Conservation (phyloP, 495 filamentous ascomycete species). For the Neurospora africana region DNA sequence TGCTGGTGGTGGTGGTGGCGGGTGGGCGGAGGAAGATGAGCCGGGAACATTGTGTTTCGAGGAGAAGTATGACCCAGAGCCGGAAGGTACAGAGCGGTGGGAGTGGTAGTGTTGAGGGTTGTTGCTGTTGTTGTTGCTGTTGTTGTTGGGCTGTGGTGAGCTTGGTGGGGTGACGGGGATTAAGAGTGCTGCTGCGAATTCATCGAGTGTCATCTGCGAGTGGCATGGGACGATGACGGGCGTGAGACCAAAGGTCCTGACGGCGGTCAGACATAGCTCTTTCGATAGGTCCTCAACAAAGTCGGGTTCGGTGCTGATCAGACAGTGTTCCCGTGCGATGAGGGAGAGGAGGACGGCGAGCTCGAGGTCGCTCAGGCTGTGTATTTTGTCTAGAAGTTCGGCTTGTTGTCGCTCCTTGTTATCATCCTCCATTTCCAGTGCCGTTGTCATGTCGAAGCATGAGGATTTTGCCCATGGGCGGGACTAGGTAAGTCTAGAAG, state of each 20-base stretch:
- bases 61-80: neutral
- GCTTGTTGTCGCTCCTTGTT: neutral
- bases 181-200: slow-evolving; percentile 63
- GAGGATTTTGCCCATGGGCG: neutral
- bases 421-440: slow-evolving; percentile 47
- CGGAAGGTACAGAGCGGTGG: neutral
- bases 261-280: slow-evolving; percentile 61
- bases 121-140: no score
- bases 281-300: slow-evolving; percentile 52
- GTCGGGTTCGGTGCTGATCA: slow-evolving; percentile 61
- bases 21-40: neutral
- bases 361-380: slow-evolving; percentile 75
- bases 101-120: neutral
- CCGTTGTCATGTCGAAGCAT: neutral
- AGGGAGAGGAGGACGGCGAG: slow-evolving; percentile 76
- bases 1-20: slow-evolving; percentile 1
- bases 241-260: slow-evolving; percentile 60
- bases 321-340: slow-evolving; percentile 71
- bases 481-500: neutral
- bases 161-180: slow-evolving; percentile 20
- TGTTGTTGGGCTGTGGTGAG: slow-evolving; percentile 2
- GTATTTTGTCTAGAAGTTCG: slow-evolving; percentile 51
- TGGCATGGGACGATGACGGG: slow-evolving; percentile 61
- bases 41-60: neutral
- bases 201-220: slow-evolving; percentile 60